Base-by-base conservation (phyloP, 192 early-diverging fungal species). In the Mortierella hygrophila region DNA sequence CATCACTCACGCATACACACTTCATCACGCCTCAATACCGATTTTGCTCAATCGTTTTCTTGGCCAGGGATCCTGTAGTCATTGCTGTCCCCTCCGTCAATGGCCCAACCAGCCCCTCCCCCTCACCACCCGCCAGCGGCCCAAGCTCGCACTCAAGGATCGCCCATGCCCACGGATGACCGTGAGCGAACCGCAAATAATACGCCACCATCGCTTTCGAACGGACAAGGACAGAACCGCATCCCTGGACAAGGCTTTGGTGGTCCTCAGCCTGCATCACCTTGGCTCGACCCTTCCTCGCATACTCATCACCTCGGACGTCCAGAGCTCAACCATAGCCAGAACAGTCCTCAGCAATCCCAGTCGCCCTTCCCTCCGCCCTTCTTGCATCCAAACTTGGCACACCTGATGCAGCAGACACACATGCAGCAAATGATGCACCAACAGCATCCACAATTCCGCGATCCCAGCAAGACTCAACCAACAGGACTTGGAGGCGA, bases 371-470 rank as follows among this genome's bases (percentile, higher is more conserved):
- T 78, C 42, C 76, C 68, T 35, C 63, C 75, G 10, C 74, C 73
- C 4, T 83, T 78, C 29, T 78, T 83, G 76, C 82, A 83, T 69
- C 82, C 76, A 18, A 65, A 72, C 46, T 21, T 83, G 75, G 70
- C 73, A 11, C 82, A 74, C 10, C 41, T 83, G 40, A 83, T 83
- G 82, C 82, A 80, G 15, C 76, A 79, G 42, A 40, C 32, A 4
- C 82, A 78, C n/a, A 32, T 76, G 54, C 76, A 78, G 29, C 81
- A 83, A 55, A 38, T 74, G 75, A 37, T 63, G 42, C 70, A 55
- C 1, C 81, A 83, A 41, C 81, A 77, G n/a, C 81, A 72, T n/a
- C 20, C 37, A 46, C 72, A 76, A 20, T 57, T 52, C 37, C 47
- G 49, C 15, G 41, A 75, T 55, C 52, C 65, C 18, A 37, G 42